Evolutionary conservation across 257 asterid genomes (phyloP), one percentile per base, ranked within the genome.

Genomic region (Eucommia ulmoides): DNA sequence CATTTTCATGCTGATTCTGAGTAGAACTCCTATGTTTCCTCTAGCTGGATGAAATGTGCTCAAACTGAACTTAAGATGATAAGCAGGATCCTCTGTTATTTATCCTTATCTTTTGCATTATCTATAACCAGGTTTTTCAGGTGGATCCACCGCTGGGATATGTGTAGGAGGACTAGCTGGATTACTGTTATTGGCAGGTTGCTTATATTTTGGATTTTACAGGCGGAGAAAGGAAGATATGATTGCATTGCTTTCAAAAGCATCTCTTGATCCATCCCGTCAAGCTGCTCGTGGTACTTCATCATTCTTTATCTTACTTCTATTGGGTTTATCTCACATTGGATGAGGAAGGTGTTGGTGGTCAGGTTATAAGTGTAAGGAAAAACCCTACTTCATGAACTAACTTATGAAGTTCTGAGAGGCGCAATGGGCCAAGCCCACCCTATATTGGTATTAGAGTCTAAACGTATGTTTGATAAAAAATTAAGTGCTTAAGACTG

Each of bases 61-160:
- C n/a, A n/a, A n/a, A n/a, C n/a, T n/a, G n/a, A n/a, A n/a, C 53
- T 44, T 53, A 46, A 62, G 55, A 16, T 25, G 24, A 33, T 41
- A 21, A 22, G 21, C 38, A 59, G 44, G 56, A 48, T 17, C 58
- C 25, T 33, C 45, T 58, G 24, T 54, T 71, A 45, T 22, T 47
- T 67, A 52, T 54, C 45, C 65, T 54, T 46, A 65, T 57, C 16
- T 16, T 42, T 45, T 47, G 45, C 42, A 50, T 7, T 58, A 64
- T 54, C 45, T 56, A 52, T 54, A 41, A 59, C 61, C 81, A 89
- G 97, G 97, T 54, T 66, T 82, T 47, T 55, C 93, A 22, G 59
- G 74, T 55, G 93, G 85, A 61, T 85, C 74, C 47, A 74, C 78
- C 59, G 96, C 91, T 61, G 96, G 93, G 52, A 80, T 89, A 69